These are phyloP conservation scores for Grifola frondosa DNA, from an alignment of 1,284 basidiomycete species.

Conservation along the genomic window DNA sequence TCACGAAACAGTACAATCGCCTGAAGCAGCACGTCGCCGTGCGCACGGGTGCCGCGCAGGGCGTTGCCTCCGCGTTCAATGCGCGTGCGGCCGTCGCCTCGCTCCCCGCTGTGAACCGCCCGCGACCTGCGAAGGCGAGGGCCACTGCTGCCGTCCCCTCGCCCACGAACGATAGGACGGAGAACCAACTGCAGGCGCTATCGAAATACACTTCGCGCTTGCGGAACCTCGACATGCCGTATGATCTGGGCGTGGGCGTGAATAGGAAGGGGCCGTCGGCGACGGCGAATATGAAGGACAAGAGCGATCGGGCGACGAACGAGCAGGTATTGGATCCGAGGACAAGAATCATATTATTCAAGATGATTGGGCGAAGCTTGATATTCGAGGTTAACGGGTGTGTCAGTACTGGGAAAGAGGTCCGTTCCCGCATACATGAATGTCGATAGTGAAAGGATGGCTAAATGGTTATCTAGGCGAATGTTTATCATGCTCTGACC, in stretches of 20 bases:
- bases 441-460: not conserved
- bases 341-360: slow-evolving; percentile 87
- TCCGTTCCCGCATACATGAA: slow-evolving; percentile 37
- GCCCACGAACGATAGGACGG: slow-evolving; percentile 50
- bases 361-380: slow-evolving; percentile 88
- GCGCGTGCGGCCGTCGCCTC: slow-evolving; percentile 51
- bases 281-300: slow-evolving; percentile 86
- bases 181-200: slow-evolving; percentile 67
- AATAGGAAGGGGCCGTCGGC: slow-evolving; percentile 89
- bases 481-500: slow-evolving; percentile 87
- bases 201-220: slow-evolving; percentile 71
- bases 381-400: slow-evolving; percentile 91
- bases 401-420: slow-evolving; percentile 95
- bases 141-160: slow-evolving; percentile 1
- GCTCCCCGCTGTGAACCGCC: slow-evolving; percentile 75
- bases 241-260: slow-evolving; percentile 76
- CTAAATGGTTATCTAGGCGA: slow-evolving; percentile 58
- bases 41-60: slow-evolving; percentile 63
- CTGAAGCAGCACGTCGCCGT: slow-evolving; percentile 82
- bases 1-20: slow-evolving; percentile 96
- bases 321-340: slow-evolving; percentile 94
- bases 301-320: slow-evolving; percentile 89
- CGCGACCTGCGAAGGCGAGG: slow-evolving; percentile 32
- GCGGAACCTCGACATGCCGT: slow-evolving; percentile 71
- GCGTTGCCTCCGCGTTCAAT: slow-evolving; percentile 50